phyloP scores from a whole-genome alignment of 2,329 filamentous ascomycete species.

The Sclerotinia minor region DNA sequence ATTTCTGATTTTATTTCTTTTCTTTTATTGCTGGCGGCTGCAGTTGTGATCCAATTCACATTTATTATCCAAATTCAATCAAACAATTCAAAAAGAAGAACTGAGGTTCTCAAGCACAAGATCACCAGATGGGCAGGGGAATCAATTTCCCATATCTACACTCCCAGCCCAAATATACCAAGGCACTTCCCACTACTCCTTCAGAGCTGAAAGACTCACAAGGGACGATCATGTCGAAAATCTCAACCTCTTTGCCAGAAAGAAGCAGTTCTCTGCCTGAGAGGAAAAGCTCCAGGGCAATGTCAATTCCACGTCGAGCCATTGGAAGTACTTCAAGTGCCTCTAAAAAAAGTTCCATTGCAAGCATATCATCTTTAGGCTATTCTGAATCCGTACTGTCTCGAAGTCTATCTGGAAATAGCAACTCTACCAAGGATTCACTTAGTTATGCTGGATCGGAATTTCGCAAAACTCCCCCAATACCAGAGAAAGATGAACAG shows the following conservation, averaged over 20 bases:
- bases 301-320: conserved; percentile 36
- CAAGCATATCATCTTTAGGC: conserved; percentile 33
- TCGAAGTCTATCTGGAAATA: conserved; percentile 33
- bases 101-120: not conserved
- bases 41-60: not conserved
- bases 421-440: conserved; percentile 35
- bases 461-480: conserved; percentile 29
- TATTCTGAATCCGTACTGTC: conserved; percentile 34
- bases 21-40: not conserved
- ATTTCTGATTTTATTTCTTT: conserved; percentile 3
- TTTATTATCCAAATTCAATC: not conserved
- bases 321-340: conserved; percentile 31
- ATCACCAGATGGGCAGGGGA: conserved; percentile 14
- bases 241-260: conserved; percentile 29
- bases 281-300: conserved; percentile 26
- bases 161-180: conserved; percentile 34
- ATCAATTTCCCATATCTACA: conserved; percentile 26
- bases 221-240: conserved; percentile 22
- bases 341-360: conserved; percentile 30
- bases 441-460: conserved; percentile 35
- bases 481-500: conserved; percentile 35
- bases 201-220: conserved; percentile 15
- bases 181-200: conserved; percentile 34
- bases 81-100: not conserved
- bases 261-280: conserved; percentile 26